Evolutionary conservation across 768 basidiomycete genomes (phyloP).

Genomic region (Kwoniella botswanensis): DNA sequence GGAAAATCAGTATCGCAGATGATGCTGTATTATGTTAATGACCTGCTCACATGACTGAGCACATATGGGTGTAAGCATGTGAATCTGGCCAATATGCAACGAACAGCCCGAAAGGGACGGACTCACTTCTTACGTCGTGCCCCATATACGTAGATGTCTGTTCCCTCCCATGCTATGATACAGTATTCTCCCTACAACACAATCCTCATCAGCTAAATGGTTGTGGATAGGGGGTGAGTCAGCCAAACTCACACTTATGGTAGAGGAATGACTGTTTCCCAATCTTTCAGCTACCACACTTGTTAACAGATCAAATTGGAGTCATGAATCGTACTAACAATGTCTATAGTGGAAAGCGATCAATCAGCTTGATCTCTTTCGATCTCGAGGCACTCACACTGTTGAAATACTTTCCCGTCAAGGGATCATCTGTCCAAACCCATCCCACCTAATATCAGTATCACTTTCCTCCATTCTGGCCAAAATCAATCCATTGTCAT

Average conservation of each 20-base stretch:
- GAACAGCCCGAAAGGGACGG: not conserved
- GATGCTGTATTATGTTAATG: not conserved
- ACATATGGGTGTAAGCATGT: not conserved
- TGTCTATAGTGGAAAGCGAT: conserved; percentile 12
- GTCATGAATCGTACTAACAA: conserved; percentile 11
- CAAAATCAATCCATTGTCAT: too few relatives aligned
- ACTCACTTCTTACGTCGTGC: conserved; percentile 46
- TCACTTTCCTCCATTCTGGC: not conserved
- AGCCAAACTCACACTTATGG: conserved; percentile 26
- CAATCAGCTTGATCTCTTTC: not conserved
- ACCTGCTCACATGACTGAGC: conserved; percentile 24
- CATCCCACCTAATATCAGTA: not conserved
- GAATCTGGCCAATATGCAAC: too few relatives aligned
- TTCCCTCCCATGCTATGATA: conserved; percentile 41
- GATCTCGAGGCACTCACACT: conserved; percentile 11
- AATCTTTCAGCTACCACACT: not conserved
- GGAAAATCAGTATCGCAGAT: not conserved
- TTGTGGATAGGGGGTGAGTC: too few relatives aligned
- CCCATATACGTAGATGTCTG: conserved; percentile 46
- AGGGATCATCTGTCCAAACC: conserved; percentile 9
- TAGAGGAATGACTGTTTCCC: conserved; percentile 32
- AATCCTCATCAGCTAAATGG: not conserved
- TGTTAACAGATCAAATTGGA: not conserved
- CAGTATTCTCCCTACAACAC: conserved; percentile 42
- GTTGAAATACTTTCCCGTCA: conserved; percentile 22